Base-by-base conservation (phyloP, 2,329 filamentous ascomycete species). In the Lasiodiplodia sp. region DNA sequence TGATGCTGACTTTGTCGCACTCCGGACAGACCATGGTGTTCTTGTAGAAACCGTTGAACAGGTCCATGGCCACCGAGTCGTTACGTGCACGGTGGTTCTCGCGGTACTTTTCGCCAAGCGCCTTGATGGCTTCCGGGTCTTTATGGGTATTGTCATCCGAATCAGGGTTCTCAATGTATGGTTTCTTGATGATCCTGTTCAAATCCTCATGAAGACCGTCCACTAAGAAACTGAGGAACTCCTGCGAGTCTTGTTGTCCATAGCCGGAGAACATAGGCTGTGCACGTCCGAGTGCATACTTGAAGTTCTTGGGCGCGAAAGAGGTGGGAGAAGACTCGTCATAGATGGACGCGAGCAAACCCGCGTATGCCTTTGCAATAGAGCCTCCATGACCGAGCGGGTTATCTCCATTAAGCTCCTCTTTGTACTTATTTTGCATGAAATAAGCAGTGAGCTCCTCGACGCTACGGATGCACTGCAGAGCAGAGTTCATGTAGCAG, bases 1-100 rank as follows among this genome's bases (percentile, higher is more conserved):
- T 98, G 74, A 99, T 97, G 87, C 94, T 97, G 80, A 98, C 92
- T 82, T 98, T 99, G 73, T 91, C 87, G 79, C 96, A 99, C 8
- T 87, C 87, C 0, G 96, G 96, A 76, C 96, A 99, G 71, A 96
- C 91, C 71, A 99, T 87, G 0, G 95, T 98, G 55, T 96, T 98
- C 83, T 98, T 97, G 87, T 98, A 99, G 87, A 98, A 93, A 71
- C 96, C 96, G 25, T 93, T 96, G 79, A 99, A 99, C 12, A 99
- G 86, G 77, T 99, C 96, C 68, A 93, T 95, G 72, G 97, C 92
- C 51, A 98, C 91, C 0, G 96, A 98, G 76, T 98, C 94, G 73
- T 99, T 97, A 65, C 96, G 90, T 71, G 91, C 90, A 76, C 93
- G 92, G 72, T 97, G 97, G 69, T 97, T 97, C 70, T 93, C 90